Evolutionary conservation across 1,284 basidiomycete species (phyloP).

Genomic region (Xerocomus nothofagi): DNA sequence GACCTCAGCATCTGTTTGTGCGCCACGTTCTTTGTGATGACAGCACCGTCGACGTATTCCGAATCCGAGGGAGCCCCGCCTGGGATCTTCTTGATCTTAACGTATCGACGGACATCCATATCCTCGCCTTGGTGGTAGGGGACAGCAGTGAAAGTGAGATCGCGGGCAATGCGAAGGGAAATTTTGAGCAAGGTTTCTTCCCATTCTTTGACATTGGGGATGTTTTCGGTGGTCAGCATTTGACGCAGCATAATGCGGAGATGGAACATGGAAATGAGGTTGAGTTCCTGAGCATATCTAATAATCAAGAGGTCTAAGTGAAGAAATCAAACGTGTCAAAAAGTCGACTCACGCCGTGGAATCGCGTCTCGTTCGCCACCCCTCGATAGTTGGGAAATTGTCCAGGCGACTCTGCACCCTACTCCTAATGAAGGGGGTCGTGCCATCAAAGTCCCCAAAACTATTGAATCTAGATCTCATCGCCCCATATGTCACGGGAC

Average conservation of each 20-base stretch:
- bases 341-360: conserved; percentile 69
- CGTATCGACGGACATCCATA: conserved; percentile 93
- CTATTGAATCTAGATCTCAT: conserved; percentile 64
- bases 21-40: conserved; percentile 97
- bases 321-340: not conserved
- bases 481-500: conserved; percentile 49
- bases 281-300: conserved; percentile 80
- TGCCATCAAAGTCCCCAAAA: conserved; percentile 63
- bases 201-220: conserved; percentile 83
- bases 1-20: conserved; percentile 85
- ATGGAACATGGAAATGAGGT: conserved; percentile 82
- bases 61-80: conserved; percentile 91
- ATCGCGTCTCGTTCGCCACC: conserved; percentile 77
- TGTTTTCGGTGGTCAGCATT: conserved; percentile 74
- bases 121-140: conserved; percentile 82
- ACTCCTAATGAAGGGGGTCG: conserved; percentile 77
- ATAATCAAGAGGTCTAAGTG: conserved; percentile 6
- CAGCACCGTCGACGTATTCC: conserved; percentile 95
- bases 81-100: conserved; percentile 99
- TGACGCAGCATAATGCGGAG: conserved; percentile 88
- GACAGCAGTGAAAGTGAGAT: conserved; percentile 72
- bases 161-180: conserved; percentile 75
- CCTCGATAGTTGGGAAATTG: conserved; percentile 55
- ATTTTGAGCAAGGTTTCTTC: conserved; percentile 79
- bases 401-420: conserved; percentile 78